Conservation (phyloP, 345 rosid species). For the Populus simonii region DNA sequence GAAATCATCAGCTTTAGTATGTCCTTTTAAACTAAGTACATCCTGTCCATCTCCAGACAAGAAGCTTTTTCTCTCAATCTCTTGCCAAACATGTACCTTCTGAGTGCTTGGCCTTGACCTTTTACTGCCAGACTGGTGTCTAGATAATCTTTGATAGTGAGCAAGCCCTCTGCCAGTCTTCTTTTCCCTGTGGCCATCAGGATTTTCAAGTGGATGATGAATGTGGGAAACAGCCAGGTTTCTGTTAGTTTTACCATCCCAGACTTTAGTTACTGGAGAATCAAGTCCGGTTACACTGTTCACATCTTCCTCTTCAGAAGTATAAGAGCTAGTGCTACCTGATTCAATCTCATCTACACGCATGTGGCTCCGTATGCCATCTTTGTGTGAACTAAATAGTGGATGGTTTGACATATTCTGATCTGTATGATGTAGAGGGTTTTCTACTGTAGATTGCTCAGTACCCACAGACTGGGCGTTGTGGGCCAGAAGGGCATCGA, state of each 20-base stretch:
- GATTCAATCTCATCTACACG: slow-evolving; percentile 42
- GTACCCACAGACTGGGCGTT: slow-evolving; percentile 21
- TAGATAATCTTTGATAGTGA: slow-evolving; percentile 44
- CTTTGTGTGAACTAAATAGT: slow-evolving; percentile 41
- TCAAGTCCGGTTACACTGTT: slow-evolving; percentile 65
- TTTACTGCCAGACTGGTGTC: slow-evolving; percentile 58
- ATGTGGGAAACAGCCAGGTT: slow-evolving; percentile 61
- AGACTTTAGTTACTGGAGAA: slow-evolving; percentile 90
- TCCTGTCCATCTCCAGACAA: slow-evolving; percentile 81
- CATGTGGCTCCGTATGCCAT: slow-evolving; percentile 40
- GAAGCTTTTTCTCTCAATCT: slow-evolving; percentile 76
- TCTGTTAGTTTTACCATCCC: slow-evolving; percentile 92
- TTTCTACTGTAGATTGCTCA: slow-evolving; percentile 18
- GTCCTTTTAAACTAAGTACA: slow-evolving; percentile 44
- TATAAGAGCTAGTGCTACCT: slow-evolving; percentile 55
- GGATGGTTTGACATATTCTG: slow-evolving; percentile 35
- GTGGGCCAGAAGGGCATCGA: slow-evolving; percentile 19
- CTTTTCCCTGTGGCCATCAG: slow-evolving; percentile 41
- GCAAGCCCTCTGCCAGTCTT: slow-evolving; percentile 50
- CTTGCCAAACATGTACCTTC: slow-evolving; percentile 60
- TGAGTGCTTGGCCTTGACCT: slow-evolving; percentile 52
- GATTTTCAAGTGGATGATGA: slow-evolving; percentile 96
- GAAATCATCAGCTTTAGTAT: slow-evolving; percentile 44
- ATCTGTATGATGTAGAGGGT: slow-evolving; percentile 27
- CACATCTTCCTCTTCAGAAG: slow-evolving; percentile 84